Conservation (phyloP, 2,329 filamentous ascomycete species). For the Colletotrichum noveboracense region DNA sequence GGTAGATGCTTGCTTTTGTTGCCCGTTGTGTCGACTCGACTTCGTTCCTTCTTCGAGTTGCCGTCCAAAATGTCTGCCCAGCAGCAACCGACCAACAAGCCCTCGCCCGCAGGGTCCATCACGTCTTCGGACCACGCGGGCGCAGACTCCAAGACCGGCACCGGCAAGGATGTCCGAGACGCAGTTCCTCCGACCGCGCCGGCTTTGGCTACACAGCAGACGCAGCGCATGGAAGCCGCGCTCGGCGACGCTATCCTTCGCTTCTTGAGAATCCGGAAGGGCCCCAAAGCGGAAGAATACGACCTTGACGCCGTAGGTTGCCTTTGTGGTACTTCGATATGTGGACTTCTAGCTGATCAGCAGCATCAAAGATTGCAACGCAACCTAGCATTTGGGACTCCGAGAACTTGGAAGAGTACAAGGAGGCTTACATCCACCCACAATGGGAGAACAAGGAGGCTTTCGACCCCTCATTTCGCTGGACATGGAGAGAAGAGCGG, state of each 20-base stretch:
- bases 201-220: slow-evolving; percentile 29
- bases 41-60: not conserved
- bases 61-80: slow-evolving; percentile 2
- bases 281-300: slow-evolving; percentile 27
- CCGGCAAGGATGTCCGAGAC: not conserved
- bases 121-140: slow-evolving; percentile 12
- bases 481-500: slow-evolving; percentile 37
- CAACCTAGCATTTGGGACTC: slow-evolving; percentile 43
- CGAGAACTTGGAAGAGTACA: slow-evolving; percentile 38
- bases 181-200: slow-evolving; percentile 9
- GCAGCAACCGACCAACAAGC: not conserved
- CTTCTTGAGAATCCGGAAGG: slow-evolving; percentile 36
- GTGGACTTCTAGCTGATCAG: not conserved
- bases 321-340: accelerated
- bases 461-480: slow-evolving; percentile 35
- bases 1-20: not conserved
- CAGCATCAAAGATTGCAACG: slow-evolving; percentile 31
- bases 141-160: not conserved
- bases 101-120: not conserved
- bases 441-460: slow-evolving; percentile 40
- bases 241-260: slow-evolving; percentile 37
- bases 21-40: not conserved
- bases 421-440: slow-evolving; percentile 37
- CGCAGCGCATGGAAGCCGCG: slow-evolving; percentile 33
- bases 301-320: slow-evolving; percentile 33